Evolutionary conservation across 371 early-diverging fungal genomes (phyloP), one percentile per base, ranked within the genome.

Genomic region (Rhizopus stolonifer): DNA sequence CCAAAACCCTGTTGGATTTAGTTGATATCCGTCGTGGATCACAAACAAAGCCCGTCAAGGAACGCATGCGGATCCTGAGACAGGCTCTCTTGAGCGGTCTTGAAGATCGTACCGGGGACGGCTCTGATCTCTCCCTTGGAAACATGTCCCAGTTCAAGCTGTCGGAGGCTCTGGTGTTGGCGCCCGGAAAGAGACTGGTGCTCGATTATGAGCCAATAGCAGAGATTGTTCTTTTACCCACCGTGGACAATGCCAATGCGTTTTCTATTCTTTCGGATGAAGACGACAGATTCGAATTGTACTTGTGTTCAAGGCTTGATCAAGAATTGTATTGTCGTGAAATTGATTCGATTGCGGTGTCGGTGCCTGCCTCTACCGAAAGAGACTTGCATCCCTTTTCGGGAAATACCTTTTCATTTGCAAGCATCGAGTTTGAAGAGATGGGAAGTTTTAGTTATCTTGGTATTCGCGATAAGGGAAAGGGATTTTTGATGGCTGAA

Each of bases 1-100:
- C 86, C 3, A 69, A 67, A 13, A 64, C 84, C 21, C 56, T 91
- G 60, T 45, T 86, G 10, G 79, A 80, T 47, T 64, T 90, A 45
- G 84, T 87, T 24, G 90, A 91, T 61, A 83, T 85, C 1, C 70
- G 86, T 24, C 71, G 72, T 25, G 74, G 79, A 0, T 63, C 80
- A 3, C 92, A 91, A 56, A 83, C 88, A 32, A 80, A 83, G 47
- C 76, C 87, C 0, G 52, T 86, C 18, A 70, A 77, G 2, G 70
- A 81, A 36, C 73, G 92, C 4, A 86, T 91, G 84, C 49, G 33
- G 0, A 73, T 82, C 17, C 81, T 90, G 73, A 74, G 85, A 47
- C 72, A 70, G 14, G 65, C 70, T 15, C 73, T 88, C 39, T 67
- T 86, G 26, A 83, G 83, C 17, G 82, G 83, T 22, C 52, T 83